These are phyloP conservation scores for Primulina tabacum DNA, from an alignment of 257 asterid genomes.

Conservation along the genomic window DNA sequence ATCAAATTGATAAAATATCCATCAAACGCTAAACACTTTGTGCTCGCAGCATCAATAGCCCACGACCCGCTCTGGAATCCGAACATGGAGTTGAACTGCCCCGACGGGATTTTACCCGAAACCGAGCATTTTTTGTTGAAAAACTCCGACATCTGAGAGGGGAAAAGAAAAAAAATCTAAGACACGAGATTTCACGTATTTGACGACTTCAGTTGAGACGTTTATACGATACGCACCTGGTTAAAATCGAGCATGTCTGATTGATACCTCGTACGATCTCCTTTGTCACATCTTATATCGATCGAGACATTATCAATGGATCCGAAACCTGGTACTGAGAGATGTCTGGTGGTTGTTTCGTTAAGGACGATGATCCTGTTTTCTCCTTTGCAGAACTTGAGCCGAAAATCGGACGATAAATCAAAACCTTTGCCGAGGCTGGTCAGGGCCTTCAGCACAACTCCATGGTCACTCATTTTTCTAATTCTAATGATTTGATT, in stretches of 20 bases:
- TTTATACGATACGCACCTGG: constrained; percentile 42
- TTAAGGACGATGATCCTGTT: constrained; percentile 52
- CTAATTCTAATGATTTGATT: neutral
- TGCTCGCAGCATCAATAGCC: constrained; percentile 66
- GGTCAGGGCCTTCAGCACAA: constrained; percentile 55
- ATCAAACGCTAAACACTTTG: constrained; percentile 63
- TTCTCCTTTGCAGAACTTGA: constrained; percentile 81
- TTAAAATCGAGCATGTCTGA: constrained; percentile 76
- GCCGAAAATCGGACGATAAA: constrained; percentile 63
- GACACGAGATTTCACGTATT: too few species aligned
- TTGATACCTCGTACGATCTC: constrained; percentile 78
- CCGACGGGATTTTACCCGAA: constrained; percentile 83
- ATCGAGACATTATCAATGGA: constrained; percentile 40
- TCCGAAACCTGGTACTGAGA: constrained; percentile 69
- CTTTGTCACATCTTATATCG: constrained; percentile 82
- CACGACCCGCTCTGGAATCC: constrained; percentile 82
- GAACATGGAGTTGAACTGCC: constrained; percentile 82
- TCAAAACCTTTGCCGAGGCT: constrained; percentile 93
- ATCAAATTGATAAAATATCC: constrained; percentile 67
- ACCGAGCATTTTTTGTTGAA: constrained; percentile 63
- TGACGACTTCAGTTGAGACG: too few species aligned
- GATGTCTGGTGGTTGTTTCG: constrained; percentile 42
- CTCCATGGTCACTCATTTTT: constrained; percentile 32
- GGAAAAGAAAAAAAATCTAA: too few species aligned
- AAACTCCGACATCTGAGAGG: constrained; percentile 75